phyloP scores from a whole-genome alignment of 305 asterid species.

The Rubia tinctorum region DNA sequence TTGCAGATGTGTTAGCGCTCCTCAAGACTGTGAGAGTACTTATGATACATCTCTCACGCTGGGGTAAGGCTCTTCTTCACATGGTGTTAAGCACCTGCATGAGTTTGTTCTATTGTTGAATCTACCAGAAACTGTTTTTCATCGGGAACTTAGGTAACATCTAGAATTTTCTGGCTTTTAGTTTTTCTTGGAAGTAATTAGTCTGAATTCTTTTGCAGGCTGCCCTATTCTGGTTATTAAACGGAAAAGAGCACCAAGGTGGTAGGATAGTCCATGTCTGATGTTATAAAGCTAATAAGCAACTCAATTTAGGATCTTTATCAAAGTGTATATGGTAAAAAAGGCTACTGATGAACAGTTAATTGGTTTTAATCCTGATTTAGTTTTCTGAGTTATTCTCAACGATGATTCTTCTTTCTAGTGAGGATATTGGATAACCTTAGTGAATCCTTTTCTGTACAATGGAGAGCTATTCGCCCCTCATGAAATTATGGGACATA shows the following conservation, averaged over 20 bases:
- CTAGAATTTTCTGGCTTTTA: too few relatives aligned
- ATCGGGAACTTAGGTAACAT: too few relatives aligned
- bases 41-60: slow-evolving; percentile 69
- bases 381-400: too few relatives aligned
- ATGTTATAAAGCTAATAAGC: slow-evolving; percentile 12
- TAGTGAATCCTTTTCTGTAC: too few relatives aligned
- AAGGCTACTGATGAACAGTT: background rate
- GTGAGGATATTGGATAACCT: too few relatives aligned
- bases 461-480: too few relatives aligned
- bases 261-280: background rate
- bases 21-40: slow-evolving; percentile 44
- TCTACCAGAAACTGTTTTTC: background rate
- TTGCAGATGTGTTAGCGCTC: slow-evolving; percentile 47
- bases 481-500: too few relatives aligned
- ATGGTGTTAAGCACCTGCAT: background rate
- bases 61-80: slow-evolving; percentile 45
- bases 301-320: background rate
- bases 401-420: too few relatives aligned
- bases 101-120: background rate
- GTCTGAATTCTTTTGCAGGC: too few relatives aligned
- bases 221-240: too few relatives aligned
- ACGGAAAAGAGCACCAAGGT: background rate
- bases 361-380: background rate
- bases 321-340: background rate
- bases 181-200: too few relatives aligned